These are phyloP conservation scores for Botrytis fabae DNA, from an alignment of 2,329 filamentous ascomycete species.

Conservation along the genomic window DNA sequence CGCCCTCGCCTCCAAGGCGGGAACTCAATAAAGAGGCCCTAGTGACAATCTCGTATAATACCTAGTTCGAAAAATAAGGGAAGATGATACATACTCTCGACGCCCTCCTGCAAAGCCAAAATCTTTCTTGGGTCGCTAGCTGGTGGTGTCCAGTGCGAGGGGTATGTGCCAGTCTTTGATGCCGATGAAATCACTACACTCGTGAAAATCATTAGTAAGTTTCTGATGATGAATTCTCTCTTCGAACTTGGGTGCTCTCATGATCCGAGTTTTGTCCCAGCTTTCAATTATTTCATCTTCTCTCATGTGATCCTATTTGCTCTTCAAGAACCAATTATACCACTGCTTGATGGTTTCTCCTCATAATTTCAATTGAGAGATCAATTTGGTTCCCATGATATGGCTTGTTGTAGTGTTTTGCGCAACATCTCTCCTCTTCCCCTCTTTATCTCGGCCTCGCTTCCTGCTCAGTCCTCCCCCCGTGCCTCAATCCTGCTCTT, in stretches of 20 bases:
- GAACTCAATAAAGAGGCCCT: background rate
- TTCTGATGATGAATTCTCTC: fast-evolving
- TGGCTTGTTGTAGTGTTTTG: background rate
- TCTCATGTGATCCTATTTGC: background rate
- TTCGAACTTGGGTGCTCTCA: background rate
- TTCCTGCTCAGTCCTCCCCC: background rate
- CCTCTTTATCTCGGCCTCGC: background rate
- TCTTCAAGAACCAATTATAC: background rate
- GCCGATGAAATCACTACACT: background rate
- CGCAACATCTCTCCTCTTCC: background rate
- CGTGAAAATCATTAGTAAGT: background rate
- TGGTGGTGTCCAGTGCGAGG: constrained; percentile 13
- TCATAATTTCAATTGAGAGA: background rate
- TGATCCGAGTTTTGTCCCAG: background rate
- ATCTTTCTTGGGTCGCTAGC: constrained; percentile 1
- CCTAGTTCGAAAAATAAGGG: too few relatives aligned
- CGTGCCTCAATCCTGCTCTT: background rate
- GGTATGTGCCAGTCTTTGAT: background rate
- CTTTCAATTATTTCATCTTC: background rate
- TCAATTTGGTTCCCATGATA: background rate
- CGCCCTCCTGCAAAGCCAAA: background rate
- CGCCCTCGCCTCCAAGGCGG: background rate
- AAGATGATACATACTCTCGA: constrained; percentile 3
- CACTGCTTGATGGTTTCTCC: background rate
- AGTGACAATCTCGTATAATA: background rate